These are phyloP conservation scores for Skeletonema grethae DNA, from an alignment of 108 stramenopile genomes.

Conservation along the genomic window DNA sequence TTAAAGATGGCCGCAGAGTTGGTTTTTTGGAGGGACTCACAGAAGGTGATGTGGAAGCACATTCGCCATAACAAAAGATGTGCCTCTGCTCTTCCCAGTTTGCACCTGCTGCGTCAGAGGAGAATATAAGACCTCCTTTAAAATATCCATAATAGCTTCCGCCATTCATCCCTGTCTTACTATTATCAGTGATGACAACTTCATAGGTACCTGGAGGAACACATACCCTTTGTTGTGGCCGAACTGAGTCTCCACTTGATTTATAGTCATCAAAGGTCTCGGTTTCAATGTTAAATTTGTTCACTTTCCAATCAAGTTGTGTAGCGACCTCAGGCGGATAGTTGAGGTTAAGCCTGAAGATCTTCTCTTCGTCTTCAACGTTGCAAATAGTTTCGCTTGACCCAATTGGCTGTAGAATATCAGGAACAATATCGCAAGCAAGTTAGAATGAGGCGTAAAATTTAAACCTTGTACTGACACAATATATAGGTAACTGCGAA, in stretches of 20 bases:
- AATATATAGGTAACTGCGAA: neutral
- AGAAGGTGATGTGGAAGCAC: neutral
- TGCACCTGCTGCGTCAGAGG: neutral
- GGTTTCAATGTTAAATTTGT: neutral
- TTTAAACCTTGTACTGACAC: neutral
- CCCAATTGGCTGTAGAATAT: neutral
- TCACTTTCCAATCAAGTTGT: neutral
- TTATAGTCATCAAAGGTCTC: neutral
- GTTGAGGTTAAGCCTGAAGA: neutral
- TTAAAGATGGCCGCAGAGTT: neutral
- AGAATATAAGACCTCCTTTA: neutral
- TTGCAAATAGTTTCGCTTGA: neutral
- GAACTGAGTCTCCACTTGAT: neutral
- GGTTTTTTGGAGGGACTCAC: neutral
- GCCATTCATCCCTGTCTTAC: neutral
- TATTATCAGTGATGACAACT: neutral
- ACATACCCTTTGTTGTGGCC: neutral
- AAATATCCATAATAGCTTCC: neutral
- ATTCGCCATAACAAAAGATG: conserved; percentile 1
- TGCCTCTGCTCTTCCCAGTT: neutral
- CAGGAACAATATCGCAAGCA: neutral
- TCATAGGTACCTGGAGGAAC: neutral
- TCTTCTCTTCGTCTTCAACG: neutral
- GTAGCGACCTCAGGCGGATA: neutral
- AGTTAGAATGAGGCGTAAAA: neutral